These are phyloP conservation scores for Glycine soja DNA, from an alignment of 306 rosid species.

Conservation along the genomic window DNA sequence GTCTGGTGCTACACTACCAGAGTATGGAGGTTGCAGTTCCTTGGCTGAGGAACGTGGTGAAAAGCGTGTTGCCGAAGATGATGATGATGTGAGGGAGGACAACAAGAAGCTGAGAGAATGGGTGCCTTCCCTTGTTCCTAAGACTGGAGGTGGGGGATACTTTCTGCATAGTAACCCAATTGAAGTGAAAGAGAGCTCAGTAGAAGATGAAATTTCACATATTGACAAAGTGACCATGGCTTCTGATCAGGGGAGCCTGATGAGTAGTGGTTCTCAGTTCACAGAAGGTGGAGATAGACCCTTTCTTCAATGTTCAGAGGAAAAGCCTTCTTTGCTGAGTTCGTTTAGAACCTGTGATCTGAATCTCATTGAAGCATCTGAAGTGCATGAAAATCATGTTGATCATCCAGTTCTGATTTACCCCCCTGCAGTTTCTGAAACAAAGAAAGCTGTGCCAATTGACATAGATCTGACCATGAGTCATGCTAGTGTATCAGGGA, in stretches of 20 bases:
- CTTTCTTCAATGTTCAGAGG: constrained; percentile 65
- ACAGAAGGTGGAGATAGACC: constrained; percentile 56
- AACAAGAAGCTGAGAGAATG: constrained; percentile 68
- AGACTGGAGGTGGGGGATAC: constrained; percentile 60
- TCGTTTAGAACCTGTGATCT: constrained; percentile 97
- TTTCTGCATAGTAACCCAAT: constrained; percentile 59
- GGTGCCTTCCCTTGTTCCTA: constrained; percentile 60
- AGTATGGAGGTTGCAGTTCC: constrained; percentile 57
- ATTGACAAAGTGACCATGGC: constrained; percentile 51
- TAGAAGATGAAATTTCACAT: constrained; percentile 51
- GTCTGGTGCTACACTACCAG: constrained; percentile 47
- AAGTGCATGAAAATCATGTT: constrained; percentile 74
- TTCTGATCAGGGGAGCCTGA: constrained; percentile 57
- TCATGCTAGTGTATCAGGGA: constrained; percentile 61
- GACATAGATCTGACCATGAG: constrained; percentile 77
- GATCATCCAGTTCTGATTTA: constrained; percentile 60
- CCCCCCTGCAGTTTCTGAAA: constrained; percentile 61
- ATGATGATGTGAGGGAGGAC: constrained; percentile 60
- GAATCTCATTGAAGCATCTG: constrained; percentile 84
- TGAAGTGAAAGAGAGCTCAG: constrained; percentile 57
- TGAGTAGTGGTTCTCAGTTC: constrained; percentile 58
- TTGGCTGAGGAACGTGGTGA: constrained; percentile 68
- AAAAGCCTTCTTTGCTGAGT: constrained; percentile 69
- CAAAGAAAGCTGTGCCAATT: constrained; percentile 61
- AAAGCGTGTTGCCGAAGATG: constrained; percentile 66